These are phyloP conservation scores for Dichotomocladium elegans DNA, from an alignment of 371 early-diverging fungal genomes.

Conservation along the genomic window DNA sequence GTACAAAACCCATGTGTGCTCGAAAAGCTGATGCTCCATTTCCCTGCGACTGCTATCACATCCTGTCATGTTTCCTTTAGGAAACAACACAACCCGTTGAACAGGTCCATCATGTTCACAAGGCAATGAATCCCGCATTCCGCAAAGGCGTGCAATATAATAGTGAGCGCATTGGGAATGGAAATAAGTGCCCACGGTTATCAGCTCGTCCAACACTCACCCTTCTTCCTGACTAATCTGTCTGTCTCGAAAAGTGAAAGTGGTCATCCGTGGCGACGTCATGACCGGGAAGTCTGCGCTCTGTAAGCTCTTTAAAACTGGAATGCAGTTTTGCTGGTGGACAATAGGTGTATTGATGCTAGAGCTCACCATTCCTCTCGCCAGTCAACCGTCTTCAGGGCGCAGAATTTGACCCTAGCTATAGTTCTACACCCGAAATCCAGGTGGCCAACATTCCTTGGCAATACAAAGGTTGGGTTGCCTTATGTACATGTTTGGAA, in stretches of 20 bases:
- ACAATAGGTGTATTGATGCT: no score
- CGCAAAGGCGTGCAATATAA: constrained; percentile 56
- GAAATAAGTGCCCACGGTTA: no score
- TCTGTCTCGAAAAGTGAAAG: constrained; percentile 60
- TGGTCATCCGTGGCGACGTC: constrained; percentile 62
- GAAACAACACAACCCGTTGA: constrained; percentile 10
- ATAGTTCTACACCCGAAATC: constrained; percentile 59
- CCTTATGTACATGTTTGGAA: background rate
- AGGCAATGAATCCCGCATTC: constrained; percentile 44
- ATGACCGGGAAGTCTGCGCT: constrained; percentile 63
- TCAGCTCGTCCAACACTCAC: background rate
- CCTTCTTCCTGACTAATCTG: background rate
- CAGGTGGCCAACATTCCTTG: constrained; percentile 68
- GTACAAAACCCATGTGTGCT: no score
- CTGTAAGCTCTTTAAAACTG: no score
- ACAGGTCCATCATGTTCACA: constrained; percentile 25
- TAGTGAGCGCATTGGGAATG: constrained; percentile 32
- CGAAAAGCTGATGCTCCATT: no score
- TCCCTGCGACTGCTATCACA: no score
- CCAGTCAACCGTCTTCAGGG: constrained; percentile 62
- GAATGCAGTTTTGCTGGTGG: no score
- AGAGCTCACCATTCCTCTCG: background rate
- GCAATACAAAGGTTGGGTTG: constrained; percentile 52
- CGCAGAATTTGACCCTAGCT: constrained; percentile 41
- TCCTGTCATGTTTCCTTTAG: constrained; percentile 4